Evolutionary conservation across 192 early-diverging fungal species (phyloP), one percentile per base, ranked within the genome.

Genomic region (Backusella sp.): DNA sequence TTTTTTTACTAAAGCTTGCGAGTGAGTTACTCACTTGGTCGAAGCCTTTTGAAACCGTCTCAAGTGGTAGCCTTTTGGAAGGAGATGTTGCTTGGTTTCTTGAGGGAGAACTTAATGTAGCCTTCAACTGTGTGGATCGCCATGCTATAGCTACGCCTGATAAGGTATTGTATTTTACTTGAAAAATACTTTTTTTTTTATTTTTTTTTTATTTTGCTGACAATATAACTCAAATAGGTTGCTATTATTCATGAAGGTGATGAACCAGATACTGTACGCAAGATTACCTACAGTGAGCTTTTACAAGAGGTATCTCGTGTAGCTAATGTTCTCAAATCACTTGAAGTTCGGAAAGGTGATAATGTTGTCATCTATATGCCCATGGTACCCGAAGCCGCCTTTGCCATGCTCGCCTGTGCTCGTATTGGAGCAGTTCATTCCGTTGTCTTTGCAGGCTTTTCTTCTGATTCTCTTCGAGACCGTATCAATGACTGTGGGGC

Each of bases 361-460:
- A 93, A 90, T 15, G 96, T 98, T 35, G 95, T 93, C 53, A 96
- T 98, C 82, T 98, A 98, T 85, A 94, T 98, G 94, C 97, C 96
- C 53, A 97, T 97, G 95, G 89, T 96, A 34, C 97, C 97, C 53
- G 96, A 97, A 84, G 96, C 97, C 32, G 90, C 91, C 9, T 87
- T 95, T 44, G 90, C 96, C 12, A 94, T 98, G 90, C 88, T 98
- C 30, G 97, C 97, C 36, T 97, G 96, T 80, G 95, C 97, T 15
- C 87, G 96, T 37, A 92, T 98, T 56, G 96, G 97, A 53, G 89
- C 93, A 11, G 85, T 97, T 21, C 97, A 98, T 88, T 92, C 91
- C 11, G 97, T 98, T 35, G 92, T 98, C 68, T 98, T 98, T 90
- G 97, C 97, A 7, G 97, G 97, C n/a, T 98, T 98, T 85, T 96